These are phyloP conservation scores for Pythium grandisporangium DNA, from an alignment of 352 stramenopile species.

Conservation along the genomic window DNA sequence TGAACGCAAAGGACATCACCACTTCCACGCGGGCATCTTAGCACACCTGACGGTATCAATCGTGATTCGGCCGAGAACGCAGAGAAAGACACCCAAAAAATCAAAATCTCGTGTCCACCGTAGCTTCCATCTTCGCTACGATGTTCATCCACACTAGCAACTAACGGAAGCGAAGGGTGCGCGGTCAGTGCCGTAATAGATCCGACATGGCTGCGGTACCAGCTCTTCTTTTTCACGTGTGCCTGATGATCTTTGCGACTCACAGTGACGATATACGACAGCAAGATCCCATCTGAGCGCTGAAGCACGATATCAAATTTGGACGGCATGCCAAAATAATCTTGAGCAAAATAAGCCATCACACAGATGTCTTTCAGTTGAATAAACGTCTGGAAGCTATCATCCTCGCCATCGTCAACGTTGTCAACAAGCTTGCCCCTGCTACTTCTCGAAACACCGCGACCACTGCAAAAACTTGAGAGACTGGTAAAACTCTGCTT, in stretches of 20 bases:
- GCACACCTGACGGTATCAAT: conserved; percentile 66
- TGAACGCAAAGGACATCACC: conserved; percentile 64
- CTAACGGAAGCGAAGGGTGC: conserved; percentile 64
- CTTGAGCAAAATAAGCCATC: conserved; percentile 77
- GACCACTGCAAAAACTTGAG: too few species aligned
- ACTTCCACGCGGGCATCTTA: conserved; percentile 32
- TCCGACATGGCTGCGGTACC: conserved; percentile 65
- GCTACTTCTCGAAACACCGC: too few species aligned
- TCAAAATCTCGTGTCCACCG: conserved; percentile 52
- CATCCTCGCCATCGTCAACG: neutral
- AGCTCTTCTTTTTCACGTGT: conserved; percentile 69
- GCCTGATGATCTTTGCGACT: conserved; percentile 17
- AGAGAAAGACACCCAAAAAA: conserved; percentile 81
- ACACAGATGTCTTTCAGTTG: conserved; percentile 51
- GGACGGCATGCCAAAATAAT: conserved; percentile 58
- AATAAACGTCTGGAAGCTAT: too few species aligned
- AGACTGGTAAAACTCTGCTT: neutral
- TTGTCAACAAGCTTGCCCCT: too few species aligned
- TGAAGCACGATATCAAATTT: conserved; percentile 72
- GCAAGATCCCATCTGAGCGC: conserved; percentile 59
- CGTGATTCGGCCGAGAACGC: conserved; percentile 73
- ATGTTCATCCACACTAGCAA: conserved; percentile 54
- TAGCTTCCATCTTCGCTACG: conserved; percentile 4
- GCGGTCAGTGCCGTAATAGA: conserved; percentile 58
- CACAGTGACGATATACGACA: conserved; percentile 62